These are phyloP conservation scores for Westerdykella sp. DNA, from an alignment of 2,329 filamentous ascomycete species.

Conservation along the genomic window DNA sequence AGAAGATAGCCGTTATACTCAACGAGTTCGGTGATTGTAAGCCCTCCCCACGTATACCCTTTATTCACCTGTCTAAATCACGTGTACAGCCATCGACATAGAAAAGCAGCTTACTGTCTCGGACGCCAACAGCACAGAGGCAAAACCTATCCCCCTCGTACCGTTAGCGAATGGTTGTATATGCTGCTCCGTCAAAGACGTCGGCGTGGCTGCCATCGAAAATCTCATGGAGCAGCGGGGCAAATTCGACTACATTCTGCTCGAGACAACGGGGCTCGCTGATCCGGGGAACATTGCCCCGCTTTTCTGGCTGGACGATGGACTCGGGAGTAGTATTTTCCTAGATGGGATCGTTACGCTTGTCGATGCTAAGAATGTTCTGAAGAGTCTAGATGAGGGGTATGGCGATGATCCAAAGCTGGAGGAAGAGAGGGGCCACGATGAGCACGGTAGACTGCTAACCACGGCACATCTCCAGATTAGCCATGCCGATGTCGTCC, in stretches of 20 bases:
- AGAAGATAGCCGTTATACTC: constrained; percentile 96
- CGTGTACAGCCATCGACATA: constrained; percentile 71
- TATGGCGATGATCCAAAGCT: constrained; percentile 38
- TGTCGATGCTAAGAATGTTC: constrained; percentile 89
- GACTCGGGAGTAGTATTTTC: constrained; percentile 89
- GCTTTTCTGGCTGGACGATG: constrained; percentile 96
- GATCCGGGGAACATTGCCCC: constrained; percentile 95
- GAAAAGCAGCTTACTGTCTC: constrained; percentile 93
- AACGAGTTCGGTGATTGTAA: constrained; percentile 54
- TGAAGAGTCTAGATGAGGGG: constrained; percentile 70
- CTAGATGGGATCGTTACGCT: constrained; percentile 94
- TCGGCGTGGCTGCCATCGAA: constrained; percentile 90
- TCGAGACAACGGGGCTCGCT: constrained; percentile 92
- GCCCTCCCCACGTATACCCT: neutral
- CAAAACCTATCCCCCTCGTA: constrained; percentile 56
- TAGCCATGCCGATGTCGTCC: constrained; percentile 89
- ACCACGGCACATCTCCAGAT: constrained; percentile 95
- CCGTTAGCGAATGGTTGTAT: constrained; percentile 96
- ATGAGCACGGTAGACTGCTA: constrained; percentile 59
- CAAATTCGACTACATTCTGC: constrained; percentile 92
- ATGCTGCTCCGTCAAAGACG: constrained; percentile 96
- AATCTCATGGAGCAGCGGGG: constrained; percentile 91
- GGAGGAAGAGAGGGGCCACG: constrained; percentile 43
- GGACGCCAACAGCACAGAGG: constrained; percentile 23
- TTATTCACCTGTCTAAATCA: constrained; percentile 1